Conservation (phyloP, 768 basidiomycete species). For the Mrakia frigida region DNA sequence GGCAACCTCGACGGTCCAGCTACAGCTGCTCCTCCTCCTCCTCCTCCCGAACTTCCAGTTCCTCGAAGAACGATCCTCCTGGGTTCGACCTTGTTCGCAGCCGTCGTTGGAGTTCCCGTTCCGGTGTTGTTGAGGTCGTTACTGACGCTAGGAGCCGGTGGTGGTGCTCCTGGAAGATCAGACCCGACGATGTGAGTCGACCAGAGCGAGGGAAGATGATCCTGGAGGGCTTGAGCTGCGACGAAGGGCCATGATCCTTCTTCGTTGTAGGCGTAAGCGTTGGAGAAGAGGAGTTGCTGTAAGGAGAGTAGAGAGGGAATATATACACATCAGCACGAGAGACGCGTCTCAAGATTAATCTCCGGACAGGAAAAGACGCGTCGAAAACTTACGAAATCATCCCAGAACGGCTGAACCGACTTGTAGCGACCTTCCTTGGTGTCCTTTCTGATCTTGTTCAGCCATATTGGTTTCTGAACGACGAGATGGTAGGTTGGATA, state of each 20-base stretch:
- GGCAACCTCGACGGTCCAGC: neutral
- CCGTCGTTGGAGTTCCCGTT: neutral
- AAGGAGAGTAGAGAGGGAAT: neutral
- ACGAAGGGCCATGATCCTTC: constrained; percentile 92
- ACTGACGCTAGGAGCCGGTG: neutral
- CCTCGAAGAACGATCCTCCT: constrained; percentile 11
- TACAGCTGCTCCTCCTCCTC: neutral
- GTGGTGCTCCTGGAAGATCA: neutral
- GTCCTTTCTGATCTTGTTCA: constrained; percentile 73
- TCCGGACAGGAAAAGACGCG: too few relatives aligned
- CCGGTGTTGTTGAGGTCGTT: neutral
- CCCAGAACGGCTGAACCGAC: constrained; percentile 17
- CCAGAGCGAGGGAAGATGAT: constrained; percentile 25
- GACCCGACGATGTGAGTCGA: neutral
- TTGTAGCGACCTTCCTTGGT: constrained; percentile 38
- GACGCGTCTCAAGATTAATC: too few relatives aligned
- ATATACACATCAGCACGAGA: neutral
- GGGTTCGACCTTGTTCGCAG: neutral
- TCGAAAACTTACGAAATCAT: constrained; percentile 17
- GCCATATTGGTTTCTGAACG: constrained; percentile 79
- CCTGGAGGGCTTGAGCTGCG: constrained; percentile 61
- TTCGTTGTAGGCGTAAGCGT: constrained; percentile 87
- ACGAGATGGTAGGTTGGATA: constrained; percentile 91
- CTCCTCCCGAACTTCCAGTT: constrained; percentile 1
- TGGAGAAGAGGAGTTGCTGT: constrained; percentile 84